Evolutionary conservation across 441 rosid genomes (phyloP).

Genomic region (Eruca vesicaria): DNA sequence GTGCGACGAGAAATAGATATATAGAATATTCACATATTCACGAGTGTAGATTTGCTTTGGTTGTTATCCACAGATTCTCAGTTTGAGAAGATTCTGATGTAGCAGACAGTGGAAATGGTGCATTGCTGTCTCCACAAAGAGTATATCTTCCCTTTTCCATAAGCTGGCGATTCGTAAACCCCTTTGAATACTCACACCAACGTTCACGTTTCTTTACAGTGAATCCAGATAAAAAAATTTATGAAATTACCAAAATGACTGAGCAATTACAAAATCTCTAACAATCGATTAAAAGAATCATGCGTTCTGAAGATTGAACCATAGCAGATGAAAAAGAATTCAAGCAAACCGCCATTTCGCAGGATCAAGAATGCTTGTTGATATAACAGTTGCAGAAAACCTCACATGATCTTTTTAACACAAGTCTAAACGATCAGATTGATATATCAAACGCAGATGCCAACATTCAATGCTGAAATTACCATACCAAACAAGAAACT

Average conservation of each 20-base stretch:
- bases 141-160: conserved; percentile 65
- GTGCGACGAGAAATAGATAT: background rate
- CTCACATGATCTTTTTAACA: background rate
- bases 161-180: conserved; percentile 79
- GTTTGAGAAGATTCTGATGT: conserved; percentile 47
- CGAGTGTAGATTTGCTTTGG: background rate
- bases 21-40: background rate
- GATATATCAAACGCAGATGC: background rate
- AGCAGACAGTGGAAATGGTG: conserved; percentile 53
- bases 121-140: conserved; percentile 75
- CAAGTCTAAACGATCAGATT: background rate
- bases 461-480: background rate
- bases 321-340: background rate
- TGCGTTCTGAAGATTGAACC: background rate
- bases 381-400: background rate
- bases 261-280: background rate
- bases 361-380: background rate
- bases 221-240: background rate
- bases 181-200: conserved; percentile 74
- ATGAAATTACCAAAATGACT: background rate
- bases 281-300: background rate
- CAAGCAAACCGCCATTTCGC: background rate
- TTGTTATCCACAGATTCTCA: conserved; percentile 13
- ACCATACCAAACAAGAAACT: conserved; percentile 18
- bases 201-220: background rate